Base-by-base conservation (phyloP, 192 early-diverging fungal genomes). In the Jimgerdemannia flammicorona region DNA sequence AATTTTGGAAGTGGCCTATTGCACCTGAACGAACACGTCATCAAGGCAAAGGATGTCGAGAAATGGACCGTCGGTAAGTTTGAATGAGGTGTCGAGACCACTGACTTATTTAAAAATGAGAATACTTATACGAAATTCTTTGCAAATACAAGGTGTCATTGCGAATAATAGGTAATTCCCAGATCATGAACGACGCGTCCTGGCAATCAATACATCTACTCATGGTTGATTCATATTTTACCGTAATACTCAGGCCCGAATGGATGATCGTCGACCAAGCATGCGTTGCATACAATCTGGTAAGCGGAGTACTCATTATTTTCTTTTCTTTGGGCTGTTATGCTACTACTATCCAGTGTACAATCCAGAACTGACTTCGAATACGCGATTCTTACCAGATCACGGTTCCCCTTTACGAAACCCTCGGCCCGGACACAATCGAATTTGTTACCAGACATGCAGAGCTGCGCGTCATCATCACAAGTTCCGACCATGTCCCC, bases 391-490 rank as follows among this genome's bases (percentile, higher is more conserved):
- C 18, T 68, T 29, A 29, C 29, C 67, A 68, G 69, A 82, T 88
- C 66, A 83, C 88, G 6, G 94, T 97, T 14, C 89, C 96, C 3
- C 83, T 98, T 17, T 96, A 97, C 84, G 96, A 98, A 77, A 96
- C 95, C 19, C 87, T 98, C 43, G 97, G 95, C 63, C 84, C 88
- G 0, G 92, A 93, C 69, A 86, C 92, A 17, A 81, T 97, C 72
- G 89, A 93, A 84, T 96, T 92, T 79, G 92, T 97, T 68, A 77
- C 97, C 69, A 95, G 93, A 80, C 94, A 96, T 72, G 87, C 95
- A n/a, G 95, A 95, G n/a, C 80, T 96, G 67, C 78, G 86, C 54
- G 79, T 93, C 64, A 76, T 95, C 64, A 87, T 94, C 43, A 86
- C 79, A 41, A 41, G 70, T 69, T 80, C 78, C 66, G 77, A 84